Conservation (phyloP, 352 stramenopile genomes). For the Phytophthora tubulina region DNA sequence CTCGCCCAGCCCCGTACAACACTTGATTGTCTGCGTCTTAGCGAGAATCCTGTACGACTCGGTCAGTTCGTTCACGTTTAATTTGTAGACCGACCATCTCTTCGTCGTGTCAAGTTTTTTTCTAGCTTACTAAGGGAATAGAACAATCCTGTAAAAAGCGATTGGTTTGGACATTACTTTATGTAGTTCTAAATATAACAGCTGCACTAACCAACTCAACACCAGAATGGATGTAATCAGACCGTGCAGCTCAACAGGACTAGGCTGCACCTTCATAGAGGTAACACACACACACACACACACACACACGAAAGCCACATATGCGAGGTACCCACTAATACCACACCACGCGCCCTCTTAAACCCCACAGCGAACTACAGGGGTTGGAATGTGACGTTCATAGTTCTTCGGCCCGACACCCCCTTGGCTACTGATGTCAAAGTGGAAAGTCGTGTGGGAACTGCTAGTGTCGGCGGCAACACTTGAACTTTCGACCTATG, state of each 20-base stretch:
- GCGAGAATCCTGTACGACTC: neutral
- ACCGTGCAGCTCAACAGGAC: constrained; percentile 28
- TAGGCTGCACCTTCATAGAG: constrained; percentile 21
- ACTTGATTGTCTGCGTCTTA: neutral
- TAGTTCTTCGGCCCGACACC: constrained; percentile 22
- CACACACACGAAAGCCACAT: constrained; percentile 16
- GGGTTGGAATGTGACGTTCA: constrained; percentile 19
- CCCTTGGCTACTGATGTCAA: constrained; percentile 12
- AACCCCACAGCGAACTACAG: constrained; percentile 19
- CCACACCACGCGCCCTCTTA: constrained; percentile 21
- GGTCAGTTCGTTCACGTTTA: neutral
- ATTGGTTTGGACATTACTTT: too few species aligned
- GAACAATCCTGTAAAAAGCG: too few species aligned
- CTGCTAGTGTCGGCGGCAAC: too few species aligned
- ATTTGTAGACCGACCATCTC: too few species aligned
- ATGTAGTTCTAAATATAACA: neutral
- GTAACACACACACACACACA: constrained; percentile 6
- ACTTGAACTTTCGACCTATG: too few species aligned
- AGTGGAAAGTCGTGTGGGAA: constrained; percentile 11
- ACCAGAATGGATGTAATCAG: neutral
- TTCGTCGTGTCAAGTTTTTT: too few species aligned
- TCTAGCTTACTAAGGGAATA: too few species aligned
- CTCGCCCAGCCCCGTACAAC: too few species aligned
- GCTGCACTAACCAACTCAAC: constrained; percentile 14
- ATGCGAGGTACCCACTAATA: constrained; percentile 22